Conservation (phyloP, 768 basidiomycete species). For the Russula brevipes region DNA sequence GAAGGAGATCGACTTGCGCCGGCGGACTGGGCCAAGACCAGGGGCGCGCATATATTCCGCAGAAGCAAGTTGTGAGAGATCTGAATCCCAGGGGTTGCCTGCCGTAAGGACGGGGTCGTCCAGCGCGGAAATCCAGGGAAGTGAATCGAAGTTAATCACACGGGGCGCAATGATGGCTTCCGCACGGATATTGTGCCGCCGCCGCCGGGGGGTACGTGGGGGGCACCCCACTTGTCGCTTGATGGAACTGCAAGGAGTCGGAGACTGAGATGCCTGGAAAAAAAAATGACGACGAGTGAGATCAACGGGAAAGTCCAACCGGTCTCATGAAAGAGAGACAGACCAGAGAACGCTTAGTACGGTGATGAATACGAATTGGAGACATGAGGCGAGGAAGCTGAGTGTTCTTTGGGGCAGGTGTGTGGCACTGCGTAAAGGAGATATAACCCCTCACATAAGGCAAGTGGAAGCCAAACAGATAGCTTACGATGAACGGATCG, state of each 20-base stretch:
- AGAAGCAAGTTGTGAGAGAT: constrained; percentile 23
- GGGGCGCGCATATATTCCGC: constrained; percentile 13
- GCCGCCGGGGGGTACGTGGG: constrained; percentile 26
- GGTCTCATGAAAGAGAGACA: neutral
- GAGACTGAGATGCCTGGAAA: constrained; percentile 23
- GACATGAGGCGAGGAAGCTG: constrained; percentile 25
- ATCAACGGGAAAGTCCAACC: neutral
- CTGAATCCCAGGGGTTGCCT: constrained; percentile 22
- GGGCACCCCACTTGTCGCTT: constrained; percentile 18
- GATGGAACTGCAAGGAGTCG: constrained; percentile 26
- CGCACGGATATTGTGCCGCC: constrained; percentile 21
- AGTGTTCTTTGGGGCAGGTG: constrained; percentile 16
- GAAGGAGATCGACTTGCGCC: constrained; percentile 21
- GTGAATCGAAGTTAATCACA: constrained; percentile 23
- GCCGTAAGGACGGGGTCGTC: constrained; percentile 18
- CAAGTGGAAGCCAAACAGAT: neutral
- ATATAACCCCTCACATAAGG: constrained; percentile 5
- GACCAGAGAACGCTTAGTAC: constrained; percentile 20
- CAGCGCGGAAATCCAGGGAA: constrained; percentile 26
- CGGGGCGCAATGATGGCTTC: constrained; percentile 12
- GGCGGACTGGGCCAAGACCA: constrained; percentile 23
- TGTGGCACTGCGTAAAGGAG: constrained; percentile 16
- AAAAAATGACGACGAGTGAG: neutral
- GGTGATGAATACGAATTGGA: constrained; percentile 21
- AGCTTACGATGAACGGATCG: constrained; percentile 26